phyloP scores from a whole-genome alignment of 1,284 basidiomycete species.

The Sparassis latifolia region DNA sequence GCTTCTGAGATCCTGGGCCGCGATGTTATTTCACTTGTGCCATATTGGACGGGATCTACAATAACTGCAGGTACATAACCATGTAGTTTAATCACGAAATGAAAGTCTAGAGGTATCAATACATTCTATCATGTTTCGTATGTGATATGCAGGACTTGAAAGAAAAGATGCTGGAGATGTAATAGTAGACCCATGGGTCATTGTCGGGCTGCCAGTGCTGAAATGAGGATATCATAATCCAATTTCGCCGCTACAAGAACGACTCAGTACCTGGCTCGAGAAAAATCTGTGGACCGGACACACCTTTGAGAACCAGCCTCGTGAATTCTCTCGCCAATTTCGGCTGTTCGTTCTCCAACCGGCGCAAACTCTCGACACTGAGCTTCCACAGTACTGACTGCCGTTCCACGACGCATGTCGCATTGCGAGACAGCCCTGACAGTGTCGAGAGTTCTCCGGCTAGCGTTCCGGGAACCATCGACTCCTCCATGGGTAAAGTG shows the following conservation, averaged over 20 bases:
- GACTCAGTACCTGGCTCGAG: conserved; percentile 1
- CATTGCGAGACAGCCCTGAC: conserved; percentile 71
- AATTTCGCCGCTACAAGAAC: conserved; percentile 59
- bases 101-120: too few species aligned
- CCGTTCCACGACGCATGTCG: conserved; percentile 80
- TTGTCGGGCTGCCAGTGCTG: conserved; percentile 65
- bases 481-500: conserved; percentile 65
- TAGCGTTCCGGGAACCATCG: conserved; percentile 88
- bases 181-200: conserved; percentile 15
- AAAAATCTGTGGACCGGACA: conserved; percentile 18
- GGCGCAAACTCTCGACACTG: conserved; percentile 45
- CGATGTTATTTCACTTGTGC: too few species aligned
- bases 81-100: too few species aligned
- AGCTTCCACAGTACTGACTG: conserved; percentile 79
- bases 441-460: conserved; percentile 86
- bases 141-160: too few species aligned
- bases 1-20: too few species aligned
- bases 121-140: too few species aligned
- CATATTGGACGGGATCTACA: too few species aligned
- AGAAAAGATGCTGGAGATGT: too few species aligned
- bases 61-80: too few species aligned
- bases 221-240: conserved; percentile 70
- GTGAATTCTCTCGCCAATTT: conserved; percentile 63
- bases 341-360: conserved; percentile 61
- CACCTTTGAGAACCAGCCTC: conserved; percentile 75